These are phyloP conservation scores for Funneliformis caledonium DNA, from an alignment of 371 early-diverging fungal genomes.

Conservation along the genomic window DNA sequence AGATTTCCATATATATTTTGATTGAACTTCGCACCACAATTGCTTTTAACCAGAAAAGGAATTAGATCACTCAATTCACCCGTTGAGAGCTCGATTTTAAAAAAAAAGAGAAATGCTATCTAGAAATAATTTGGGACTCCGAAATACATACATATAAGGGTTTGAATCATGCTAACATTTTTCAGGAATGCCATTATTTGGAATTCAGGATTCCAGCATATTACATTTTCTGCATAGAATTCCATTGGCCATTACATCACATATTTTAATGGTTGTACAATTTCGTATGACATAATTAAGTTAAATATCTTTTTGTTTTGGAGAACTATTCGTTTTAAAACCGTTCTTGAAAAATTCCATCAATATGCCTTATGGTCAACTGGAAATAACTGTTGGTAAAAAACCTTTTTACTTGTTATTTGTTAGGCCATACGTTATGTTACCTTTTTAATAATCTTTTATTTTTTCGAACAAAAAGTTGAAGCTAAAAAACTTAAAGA, in stretches of 20 bases:
- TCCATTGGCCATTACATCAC: not conserved
- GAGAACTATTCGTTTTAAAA: not conserved
- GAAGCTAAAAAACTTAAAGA: slow-evolving; percentile 15
- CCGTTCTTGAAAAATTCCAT: not conserved
- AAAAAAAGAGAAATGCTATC: no score
- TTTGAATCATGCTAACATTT: no score
- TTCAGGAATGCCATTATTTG: no score
- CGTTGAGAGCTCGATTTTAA: no score
- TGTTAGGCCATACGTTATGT: not conserved
- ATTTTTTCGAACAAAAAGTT: slow-evolving; percentile 18
- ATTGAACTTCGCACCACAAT: no score
- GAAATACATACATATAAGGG: no score
- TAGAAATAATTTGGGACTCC: no score
- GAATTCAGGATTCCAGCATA: no score
- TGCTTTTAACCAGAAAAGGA: no score
- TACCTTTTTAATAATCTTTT: not conserved
- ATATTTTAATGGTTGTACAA: not conserved
- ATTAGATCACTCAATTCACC: no score
- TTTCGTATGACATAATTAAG: not conserved
- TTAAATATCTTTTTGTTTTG: not conserved
- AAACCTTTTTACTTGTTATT: not conserved
- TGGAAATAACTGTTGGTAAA: slow-evolving; percentile 29
- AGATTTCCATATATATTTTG: no score
- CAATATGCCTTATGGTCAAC: slow-evolving; percentile 28
- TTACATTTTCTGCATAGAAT: not conserved